Percentiles rank a stretch among this genome's conserved stretches.
Conservation (phyloP, 305 asterid genomes). For the Fraxinus ornus region DNA sequence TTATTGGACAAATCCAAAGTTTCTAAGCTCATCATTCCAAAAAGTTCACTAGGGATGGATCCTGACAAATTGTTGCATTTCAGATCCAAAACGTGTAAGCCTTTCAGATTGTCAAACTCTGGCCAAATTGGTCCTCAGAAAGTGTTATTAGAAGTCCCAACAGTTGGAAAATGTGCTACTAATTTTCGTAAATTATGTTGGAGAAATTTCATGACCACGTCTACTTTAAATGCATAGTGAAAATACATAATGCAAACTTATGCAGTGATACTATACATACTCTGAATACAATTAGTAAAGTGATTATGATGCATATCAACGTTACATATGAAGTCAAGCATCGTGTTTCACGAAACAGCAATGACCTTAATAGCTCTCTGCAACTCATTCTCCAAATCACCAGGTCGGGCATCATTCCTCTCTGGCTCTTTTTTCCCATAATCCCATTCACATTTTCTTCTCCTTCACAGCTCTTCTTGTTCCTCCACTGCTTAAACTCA, state of each 20-base stretch:
- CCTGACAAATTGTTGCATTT: constrained; percentile 61
- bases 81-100: constrained; percentile 59
- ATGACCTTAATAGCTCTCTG: constrained; percentile 83
- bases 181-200: not conserved
- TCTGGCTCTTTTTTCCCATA: constrained; percentile 42
- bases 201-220: not conserved
- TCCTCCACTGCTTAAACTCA: constrained; percentile 64
- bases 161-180: constrained; percentile 29
- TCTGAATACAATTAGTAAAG: constrained; percentile 1
- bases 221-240: not conserved
- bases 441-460: constrained; percentile 27
- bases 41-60: constrained; percentile 53
- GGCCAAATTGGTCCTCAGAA: constrained; percentile 69
- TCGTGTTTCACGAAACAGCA: constrained; percentile 42
- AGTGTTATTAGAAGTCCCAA: constrained; percentile 60
- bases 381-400: constrained; percentile 76
- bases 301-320: not conserved
- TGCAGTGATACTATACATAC: constrained; percentile 2
- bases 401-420: constrained; percentile 34
- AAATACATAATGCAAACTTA: not conserved
- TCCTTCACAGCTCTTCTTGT: constrained; percentile 40
- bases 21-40: constrained; percentile 58
- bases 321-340: not conserved
- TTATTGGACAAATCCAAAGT: constrained; percentile 65
- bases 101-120: constrained; percentile 63